Percentiles rank a stretch among this genome's conserved stretches.
Evolutionary conservation across 352 stramenopile species (phyloP).

Genomic region (Phytophthora quininea): DNA sequence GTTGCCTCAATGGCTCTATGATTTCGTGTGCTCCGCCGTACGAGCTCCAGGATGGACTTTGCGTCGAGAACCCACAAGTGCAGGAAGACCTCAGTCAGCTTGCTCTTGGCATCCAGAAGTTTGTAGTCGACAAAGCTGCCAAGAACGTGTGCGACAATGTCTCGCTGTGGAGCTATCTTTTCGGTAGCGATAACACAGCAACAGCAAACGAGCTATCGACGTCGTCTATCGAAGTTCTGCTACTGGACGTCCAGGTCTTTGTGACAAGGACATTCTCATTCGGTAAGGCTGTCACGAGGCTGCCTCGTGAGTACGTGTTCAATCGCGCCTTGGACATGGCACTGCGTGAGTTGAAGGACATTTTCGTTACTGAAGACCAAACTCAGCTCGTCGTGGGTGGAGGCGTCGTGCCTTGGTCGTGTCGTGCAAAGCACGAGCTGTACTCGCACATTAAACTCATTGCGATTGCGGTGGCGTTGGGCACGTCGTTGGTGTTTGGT

Average conservation of each 20-base stretch:
- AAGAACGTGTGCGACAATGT: constrained; percentile 41
- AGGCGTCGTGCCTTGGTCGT: constrained; percentile 56
- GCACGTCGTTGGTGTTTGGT: constrained; percentile 30
- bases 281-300: constrained; percentile 42
- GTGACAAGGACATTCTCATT: constrained; percentile 51
- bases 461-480: constrained; percentile 34
- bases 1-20: constrained; percentile 56
- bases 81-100: constrained; percentile 52
- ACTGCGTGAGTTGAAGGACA: constrained; percentile 55
- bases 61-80: constrained; percentile 60
- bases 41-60: constrained; percentile 52
- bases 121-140: constrained; percentile 42
- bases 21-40: constrained; percentile 56
- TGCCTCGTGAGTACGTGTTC: constrained; percentile 63
- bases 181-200: not conserved
- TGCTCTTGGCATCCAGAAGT: constrained; percentile 51
- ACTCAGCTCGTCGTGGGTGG: constrained; percentile 51
- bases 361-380: constrained; percentile 57
- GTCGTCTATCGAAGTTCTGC: constrained; percentile 44
- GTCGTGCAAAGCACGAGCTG: constrained; percentile 55
- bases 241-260: constrained; percentile 57
- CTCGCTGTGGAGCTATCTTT: constrained; percentile 38
- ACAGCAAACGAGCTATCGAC: constrained; percentile 12
- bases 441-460: constrained; percentile 52
- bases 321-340: constrained; percentile 67